Evolutionary conservation across 2,329 filamentous ascomycete species (phyloP).

Genomic region (Apiospora pterosperma): DNA sequence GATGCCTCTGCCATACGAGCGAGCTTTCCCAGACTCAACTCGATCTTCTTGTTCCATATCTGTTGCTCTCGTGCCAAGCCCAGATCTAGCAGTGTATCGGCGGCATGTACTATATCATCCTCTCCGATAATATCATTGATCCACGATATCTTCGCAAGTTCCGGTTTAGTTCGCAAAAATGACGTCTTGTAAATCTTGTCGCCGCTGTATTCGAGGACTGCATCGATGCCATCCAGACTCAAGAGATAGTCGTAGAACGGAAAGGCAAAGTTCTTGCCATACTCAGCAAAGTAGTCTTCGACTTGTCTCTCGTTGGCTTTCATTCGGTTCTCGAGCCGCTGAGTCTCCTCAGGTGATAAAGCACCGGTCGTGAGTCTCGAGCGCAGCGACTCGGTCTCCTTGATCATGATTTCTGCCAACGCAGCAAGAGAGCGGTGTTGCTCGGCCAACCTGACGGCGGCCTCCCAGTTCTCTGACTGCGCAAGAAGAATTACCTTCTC

Average conservation of each 20-base stretch:
- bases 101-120: conserved; percentile 70
- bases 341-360: conserved; percentile 29
- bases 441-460: conserved; percentile 55
- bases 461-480: conserved; percentile 53
- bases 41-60: conserved; percentile 90
- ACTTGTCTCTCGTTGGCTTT: conserved; percentile 46
- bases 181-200: conserved; percentile 71
- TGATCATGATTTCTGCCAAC: conserved; percentile 53
- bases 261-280: conserved; percentile 65
- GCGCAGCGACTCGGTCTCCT: conserved; percentile 45
- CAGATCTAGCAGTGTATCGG: conserved; percentile 65
- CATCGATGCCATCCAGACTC: conserved; percentile 59
- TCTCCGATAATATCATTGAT: conserved; percentile 86
- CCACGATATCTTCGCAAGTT: conserved; percentile 81
- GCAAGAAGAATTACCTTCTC: conserved; percentile 52
- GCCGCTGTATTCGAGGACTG: conserved; percentile 67
- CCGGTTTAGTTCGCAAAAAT: conserved; percentile 70
- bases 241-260: conserved; percentile 81
- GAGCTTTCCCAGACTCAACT: conserved; percentile 86
- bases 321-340: conserved; percentile 39
- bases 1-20: conserved; percentile 62
- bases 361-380: conserved; percentile 30
- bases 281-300: conserved; percentile 55
- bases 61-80: conserved; percentile 72
- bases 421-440: conserved; percentile 53